These are phyloP conservation scores for Syncephalastrum monosporum DNA, from an alignment of 371 early-diverging fungal species.

Conservation along the genomic window DNA sequence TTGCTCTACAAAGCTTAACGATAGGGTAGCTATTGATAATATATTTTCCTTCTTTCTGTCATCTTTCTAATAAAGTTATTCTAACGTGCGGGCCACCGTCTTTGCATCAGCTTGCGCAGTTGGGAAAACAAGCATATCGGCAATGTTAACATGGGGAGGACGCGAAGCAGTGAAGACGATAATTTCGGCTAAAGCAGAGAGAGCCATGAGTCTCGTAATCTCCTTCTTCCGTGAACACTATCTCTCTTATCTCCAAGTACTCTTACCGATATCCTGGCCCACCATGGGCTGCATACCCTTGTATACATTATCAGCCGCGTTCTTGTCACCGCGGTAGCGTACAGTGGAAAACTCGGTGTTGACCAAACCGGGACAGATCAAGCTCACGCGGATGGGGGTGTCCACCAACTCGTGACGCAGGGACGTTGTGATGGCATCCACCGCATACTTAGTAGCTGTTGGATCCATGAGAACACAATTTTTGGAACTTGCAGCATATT, in stretches of 20 bases:
- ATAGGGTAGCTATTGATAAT: background rate
- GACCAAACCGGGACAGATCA: constrained; percentile 79
- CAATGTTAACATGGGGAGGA: constrained; percentile 82
- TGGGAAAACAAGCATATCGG: constrained; percentile 76
- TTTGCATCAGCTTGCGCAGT: constrained; percentile 73
- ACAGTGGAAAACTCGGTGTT: constrained; percentile 93
- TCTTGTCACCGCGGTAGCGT: constrained; percentile 80
- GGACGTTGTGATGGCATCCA: constrained; percentile 79
- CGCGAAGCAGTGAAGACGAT: constrained; percentile 83
- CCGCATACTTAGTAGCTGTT: constrained; percentile 85
- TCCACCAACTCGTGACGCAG: constrained; percentile 79
- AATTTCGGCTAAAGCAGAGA: constrained; percentile 58
- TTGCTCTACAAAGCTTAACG: constrained; percentile 73
- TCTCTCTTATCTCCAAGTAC: background rate
- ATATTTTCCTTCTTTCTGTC: constrained; percentile 1
- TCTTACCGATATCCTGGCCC: constrained; percentile 65
- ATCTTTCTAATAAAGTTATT: background rate
- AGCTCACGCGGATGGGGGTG: constrained; percentile 75
- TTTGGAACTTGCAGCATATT: background rate
- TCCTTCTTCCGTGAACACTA: constrained; percentile 20
- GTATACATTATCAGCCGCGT: constrained; percentile 78
- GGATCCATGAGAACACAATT: constrained; percentile 1
- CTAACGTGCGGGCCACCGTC: constrained; percentile 21
- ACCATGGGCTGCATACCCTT: constrained; percentile 74
- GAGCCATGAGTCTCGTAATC: constrained; percentile 2